phyloP scores from a whole-genome alignment of 345 rosid genomes.

The Rhodomyrtus tomentosa region DNA sequence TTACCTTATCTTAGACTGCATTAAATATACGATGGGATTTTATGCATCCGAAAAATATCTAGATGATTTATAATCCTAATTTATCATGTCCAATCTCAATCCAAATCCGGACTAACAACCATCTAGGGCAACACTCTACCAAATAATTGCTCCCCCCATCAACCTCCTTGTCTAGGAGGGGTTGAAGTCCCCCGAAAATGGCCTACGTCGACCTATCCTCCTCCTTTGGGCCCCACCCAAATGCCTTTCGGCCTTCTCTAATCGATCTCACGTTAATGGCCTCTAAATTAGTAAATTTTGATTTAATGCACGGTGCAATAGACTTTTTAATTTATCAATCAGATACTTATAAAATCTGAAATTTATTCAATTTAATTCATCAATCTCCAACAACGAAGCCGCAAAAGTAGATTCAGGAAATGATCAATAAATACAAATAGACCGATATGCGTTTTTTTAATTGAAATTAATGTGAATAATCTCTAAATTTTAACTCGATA shows the following conservation, averaged over 20 bases:
- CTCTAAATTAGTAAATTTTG: neutral
- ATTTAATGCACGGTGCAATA: neutral
- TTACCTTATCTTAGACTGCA: too few species aligned
- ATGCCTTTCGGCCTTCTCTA: neutral
- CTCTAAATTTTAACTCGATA: rapidly evolving
- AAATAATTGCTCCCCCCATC: neutral
- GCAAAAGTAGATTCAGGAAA: too few species aligned
- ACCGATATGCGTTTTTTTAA: neutral
- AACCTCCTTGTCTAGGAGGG: neutral
- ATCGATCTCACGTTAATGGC: neutral
- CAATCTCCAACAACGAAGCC: neutral
- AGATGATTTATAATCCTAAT: too few species aligned
- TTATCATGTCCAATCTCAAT: too few species aligned
- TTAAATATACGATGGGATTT: too few species aligned
- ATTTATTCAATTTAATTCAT: neutral
- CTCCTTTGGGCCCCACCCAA: neutral
- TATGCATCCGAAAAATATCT: too few species aligned
- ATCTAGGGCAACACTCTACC: neutral
- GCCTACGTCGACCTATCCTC: neutral
- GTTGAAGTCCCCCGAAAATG: neutral
- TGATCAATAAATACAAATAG: too few species aligned
- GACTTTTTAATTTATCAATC: too few species aligned
- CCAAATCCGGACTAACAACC: too few species aligned
- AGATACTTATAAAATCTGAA: rapidly evolving
- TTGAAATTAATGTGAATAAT: rapidly evolving